Evolutionary conservation across 495 filamentous ascomycete species (phyloP).

Genomic region (Trichoderma erinaceum): DNA sequence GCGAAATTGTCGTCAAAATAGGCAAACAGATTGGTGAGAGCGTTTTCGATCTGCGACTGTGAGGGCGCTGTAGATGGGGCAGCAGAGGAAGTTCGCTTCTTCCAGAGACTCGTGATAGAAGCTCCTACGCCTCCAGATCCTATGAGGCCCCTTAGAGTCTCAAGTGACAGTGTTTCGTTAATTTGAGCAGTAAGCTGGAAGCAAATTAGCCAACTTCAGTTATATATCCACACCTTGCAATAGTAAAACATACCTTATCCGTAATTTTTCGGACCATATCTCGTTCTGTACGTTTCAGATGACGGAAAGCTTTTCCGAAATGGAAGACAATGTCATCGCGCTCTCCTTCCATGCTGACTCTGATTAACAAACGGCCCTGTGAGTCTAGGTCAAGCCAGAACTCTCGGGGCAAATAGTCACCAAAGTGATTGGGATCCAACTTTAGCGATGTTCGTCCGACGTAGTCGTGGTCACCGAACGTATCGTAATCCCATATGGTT

Average conservation of each 20-base stretch:
- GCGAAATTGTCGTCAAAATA: slow-evolving; percentile 99
- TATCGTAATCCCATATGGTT: slow-evolving; percentile 98
- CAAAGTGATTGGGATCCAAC: slow-evolving; percentile 88
- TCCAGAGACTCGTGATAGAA: slow-evolving; percentile 75
- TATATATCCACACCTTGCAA: not conserved
- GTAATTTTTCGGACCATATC: slow-evolving; percentile 98
- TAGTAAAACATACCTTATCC: slow-evolving; percentile 68
- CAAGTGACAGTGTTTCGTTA: slow-evolving; percentile 76
- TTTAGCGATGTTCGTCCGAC: slow-evolving; percentile 92
- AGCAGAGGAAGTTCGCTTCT: slow-evolving; percentile 45
- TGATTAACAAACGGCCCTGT: slow-evolving; percentile 79
- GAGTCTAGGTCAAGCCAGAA: slow-evolving; percentile 98
- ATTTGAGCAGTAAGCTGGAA: slow-evolving; percentile 87
- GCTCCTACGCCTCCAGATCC: slow-evolving; percentile 63
- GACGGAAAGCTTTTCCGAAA: slow-evolving; percentile 94
- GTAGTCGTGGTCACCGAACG: slow-evolving; percentile 94
- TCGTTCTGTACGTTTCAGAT: slow-evolving; percentile 86
- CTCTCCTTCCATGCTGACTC: slow-evolving; percentile 98
- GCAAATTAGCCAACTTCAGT: not conserved
- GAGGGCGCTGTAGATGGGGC: slow-evolving; percentile 53
- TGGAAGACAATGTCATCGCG: slow-evolving; percentile 98
- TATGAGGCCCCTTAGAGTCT: slow-evolving; percentile 68
- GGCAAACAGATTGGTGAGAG: slow-evolving; percentile 80
- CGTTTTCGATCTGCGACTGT: slow-evolving; percentile 62
- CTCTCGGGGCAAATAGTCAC: slow-evolving; percentile 88